Evolutionary conservation across 192 early-diverging fungal species (phyloP).

Genomic region (Linnemannia schmuckeri): DNA sequence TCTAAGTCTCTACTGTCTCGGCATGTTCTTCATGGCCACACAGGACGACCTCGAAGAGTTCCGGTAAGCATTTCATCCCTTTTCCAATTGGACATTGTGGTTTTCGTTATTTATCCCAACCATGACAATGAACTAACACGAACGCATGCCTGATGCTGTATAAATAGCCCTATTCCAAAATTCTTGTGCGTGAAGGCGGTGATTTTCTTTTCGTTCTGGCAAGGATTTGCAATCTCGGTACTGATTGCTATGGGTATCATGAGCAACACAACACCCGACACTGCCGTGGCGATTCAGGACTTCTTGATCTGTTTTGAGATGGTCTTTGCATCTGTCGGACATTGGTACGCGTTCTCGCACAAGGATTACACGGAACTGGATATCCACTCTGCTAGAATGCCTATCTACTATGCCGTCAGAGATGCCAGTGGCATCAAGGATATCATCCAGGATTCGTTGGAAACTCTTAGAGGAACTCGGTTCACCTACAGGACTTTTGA

Average conservation of each 20-base stretch:
- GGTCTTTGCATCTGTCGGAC: slow-evolving; percentile 83
- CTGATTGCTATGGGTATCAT: slow-evolving; percentile 83
- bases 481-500: slow-evolving; percentile 89
- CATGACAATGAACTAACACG: background rate
- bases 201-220: slow-evolving; percentile 97
- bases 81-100: background rate
- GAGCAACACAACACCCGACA: slow-evolving; percentile 60
- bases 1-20: slow-evolving; percentile 86
- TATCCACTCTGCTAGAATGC: slow-evolving; percentile 79
- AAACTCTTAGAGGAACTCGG: slow-evolving; percentile 80
- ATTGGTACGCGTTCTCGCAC: slow-evolving; percentile 88
- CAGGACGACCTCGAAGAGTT: slow-evolving; percentile 78
- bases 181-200: slow-evolving; percentile 95
- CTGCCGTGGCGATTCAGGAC: slow-evolving; percentile 86
- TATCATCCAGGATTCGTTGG: slow-evolving; percentile 82
- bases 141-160: no score
- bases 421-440: slow-evolving; percentile 90
- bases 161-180: slow-evolving; percentile 87
- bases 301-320: slow-evolving; percentile 94
- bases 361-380: slow-evolving; percentile 80
- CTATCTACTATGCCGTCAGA: slow-evolving; percentile 80
- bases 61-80: slow-evolving; percentile 57
- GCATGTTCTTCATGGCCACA: slow-evolving; percentile 90
- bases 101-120: no score
- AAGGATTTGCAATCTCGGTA: slow-evolving; percentile 86